Evolutionary conservation across 176 grass and related monocot genomes (phyloP), one percentile per base, ranked within the genome.

Genomic region (Phoenix dactylifera): DNA sequence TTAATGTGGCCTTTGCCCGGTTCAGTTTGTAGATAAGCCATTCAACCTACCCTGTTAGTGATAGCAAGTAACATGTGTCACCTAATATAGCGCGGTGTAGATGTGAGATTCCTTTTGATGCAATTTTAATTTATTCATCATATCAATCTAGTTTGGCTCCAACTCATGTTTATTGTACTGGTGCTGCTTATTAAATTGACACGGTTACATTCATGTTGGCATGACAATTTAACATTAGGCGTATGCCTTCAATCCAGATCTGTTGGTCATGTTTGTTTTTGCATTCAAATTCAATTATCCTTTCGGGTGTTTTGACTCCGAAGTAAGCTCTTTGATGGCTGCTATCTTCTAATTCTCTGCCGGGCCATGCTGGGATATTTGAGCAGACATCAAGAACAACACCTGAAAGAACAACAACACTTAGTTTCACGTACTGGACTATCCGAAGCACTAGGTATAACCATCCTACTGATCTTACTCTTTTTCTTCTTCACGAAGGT

Each of bases 401-500:
- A 77, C 83, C 91, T 96, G 83, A 61, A 63, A 64, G 1, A 28
- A 15, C 60, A 66, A 3, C 35, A 12, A 1, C 35, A 44, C 35
- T 44, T 44, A 55, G 12, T 1, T 2, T 24, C 54, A 5, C 28
- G 28, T 60, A 71, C 30, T 6, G 16, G 23, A 60, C 19, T 12
- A 7, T 44, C 35, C 2, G 35, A 44, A 44, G 35, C 35, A 12
- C 35, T 44, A 5, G 4, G n/a, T 20, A 29, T 4, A 25, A 26
- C 48, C 17, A 15, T 20, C 23, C 22, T 59, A 16, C 16, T 28
- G 26, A 22, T 19, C 77, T 88, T 88, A 96, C 91, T 72, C 57
- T 96, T 96, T 60, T 90, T 90, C 23, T 86, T 96, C 44, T 96
- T 96, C 52, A 90, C 75, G 68, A 85, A 96, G 17, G 91, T 85